phyloP scores from a whole-genome alignment of 768 basidiomycete genomes.

The Russula sp. region DNA sequence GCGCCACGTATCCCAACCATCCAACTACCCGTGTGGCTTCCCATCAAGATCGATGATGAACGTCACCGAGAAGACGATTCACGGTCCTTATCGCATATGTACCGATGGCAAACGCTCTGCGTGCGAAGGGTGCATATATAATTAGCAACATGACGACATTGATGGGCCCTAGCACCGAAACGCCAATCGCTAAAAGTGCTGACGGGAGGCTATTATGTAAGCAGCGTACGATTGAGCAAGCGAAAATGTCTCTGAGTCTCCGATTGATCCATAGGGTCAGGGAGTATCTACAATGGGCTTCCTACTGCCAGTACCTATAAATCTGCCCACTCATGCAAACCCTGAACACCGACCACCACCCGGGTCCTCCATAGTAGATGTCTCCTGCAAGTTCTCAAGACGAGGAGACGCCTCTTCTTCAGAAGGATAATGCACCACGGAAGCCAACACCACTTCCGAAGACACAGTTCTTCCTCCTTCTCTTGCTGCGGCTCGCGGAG shows the following conservation, averaged over 20 bases:
- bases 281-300: neutral
- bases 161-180: too few species aligned
- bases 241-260: neutral
- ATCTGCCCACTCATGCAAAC: neutral
- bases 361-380: neutral
- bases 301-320: neutral
- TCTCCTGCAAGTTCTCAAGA: neutral
- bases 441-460: constrained; percentile 41
- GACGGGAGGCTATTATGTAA: too few species aligned
- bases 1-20: too few species aligned
- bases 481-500: constrained; percentile 43
- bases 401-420: constrained; percentile 15
- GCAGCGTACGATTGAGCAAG: neutral
- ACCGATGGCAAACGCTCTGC: too few species aligned
- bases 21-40: too few species aligned
- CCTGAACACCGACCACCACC: neutral
- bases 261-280: neutral
- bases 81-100: too few species aligned
- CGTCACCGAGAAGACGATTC: too few species aligned
- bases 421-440: neutral
- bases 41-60: too few species aligned
- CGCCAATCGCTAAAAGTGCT: too few species aligned
- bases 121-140: too few species aligned
- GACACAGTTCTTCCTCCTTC: constrained; percentile 40
- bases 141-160: too few species aligned